A percentile compares a stretch with the other conserved stretches of the same genome.
phyloP scores from a whole-genome alignment of 257 asterid species.

The Cynanchum wilfordii region DNA sequence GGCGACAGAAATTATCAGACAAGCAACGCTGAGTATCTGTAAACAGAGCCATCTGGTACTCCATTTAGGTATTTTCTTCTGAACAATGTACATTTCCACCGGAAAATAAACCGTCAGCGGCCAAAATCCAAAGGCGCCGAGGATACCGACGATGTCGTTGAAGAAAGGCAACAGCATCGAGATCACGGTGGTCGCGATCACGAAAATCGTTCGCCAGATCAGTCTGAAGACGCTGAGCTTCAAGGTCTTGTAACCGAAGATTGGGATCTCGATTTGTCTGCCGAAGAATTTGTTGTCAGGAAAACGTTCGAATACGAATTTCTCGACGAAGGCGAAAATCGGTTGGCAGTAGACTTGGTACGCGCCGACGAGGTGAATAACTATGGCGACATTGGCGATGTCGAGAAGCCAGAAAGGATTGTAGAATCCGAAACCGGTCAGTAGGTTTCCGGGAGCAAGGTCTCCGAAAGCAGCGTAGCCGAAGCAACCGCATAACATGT shows the following conservation, averaged over 20 bases:
- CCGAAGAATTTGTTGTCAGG: conserved; percentile 47
- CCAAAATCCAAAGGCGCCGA: conserved; percentile 90
- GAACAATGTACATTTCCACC: conserved; percentile 78
- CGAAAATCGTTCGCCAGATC: conserved; percentile 63
- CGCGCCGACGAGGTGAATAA: conserved; percentile 73
- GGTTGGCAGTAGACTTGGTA: conserved; percentile 95
- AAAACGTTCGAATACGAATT: conserved; percentile 39
- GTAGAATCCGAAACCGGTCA: conserved; percentile 87
- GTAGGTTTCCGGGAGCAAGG: conserved; percentile 70
- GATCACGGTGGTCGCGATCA: conserved; percentile 53
- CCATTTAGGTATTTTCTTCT: conserved; percentile 62
- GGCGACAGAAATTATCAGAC: conserved; percentile 52
- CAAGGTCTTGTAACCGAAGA: conserved; percentile 33
- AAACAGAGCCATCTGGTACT: conserved; percentile 59
- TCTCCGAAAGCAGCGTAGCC: conserved; percentile 97
- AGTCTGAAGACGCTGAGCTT: conserved; percentile 58
- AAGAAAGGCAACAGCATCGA: conserved; percentile 86
- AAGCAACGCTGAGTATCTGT: conserved; percentile 49
- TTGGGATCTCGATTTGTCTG: conserved; percentile 39
- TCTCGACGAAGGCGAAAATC: conserved; percentile 69
- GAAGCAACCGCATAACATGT: conserved; percentile 82
- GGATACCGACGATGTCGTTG: conserved; percentile 70
- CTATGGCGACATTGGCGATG: conserved; percentile 75
- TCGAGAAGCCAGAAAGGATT: conserved; percentile 88
- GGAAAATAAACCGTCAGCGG: conserved; percentile 86